A percentile compares a stretch with the other conserved stretches of the same genome.
Conservation (phyloP, 768 basidiomycete genomes). For the Stropharia rugosoannulata region DNA sequence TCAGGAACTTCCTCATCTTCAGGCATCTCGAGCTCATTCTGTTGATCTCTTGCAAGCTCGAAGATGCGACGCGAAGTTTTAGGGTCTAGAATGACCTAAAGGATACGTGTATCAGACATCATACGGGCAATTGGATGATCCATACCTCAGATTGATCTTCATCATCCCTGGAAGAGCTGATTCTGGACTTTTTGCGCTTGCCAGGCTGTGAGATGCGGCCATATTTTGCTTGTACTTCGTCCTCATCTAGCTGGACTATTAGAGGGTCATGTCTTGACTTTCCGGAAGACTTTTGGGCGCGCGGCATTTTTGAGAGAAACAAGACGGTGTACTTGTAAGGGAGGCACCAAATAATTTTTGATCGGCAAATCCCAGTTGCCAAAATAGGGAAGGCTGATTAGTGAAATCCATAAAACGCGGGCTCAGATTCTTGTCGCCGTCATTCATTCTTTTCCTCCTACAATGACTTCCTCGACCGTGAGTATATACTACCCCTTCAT, state of each 20-base stretch:
- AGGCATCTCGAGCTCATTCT: conserved; percentile 77
- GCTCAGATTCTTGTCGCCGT: background rate
- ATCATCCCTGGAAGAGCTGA: conserved; percentile 49
- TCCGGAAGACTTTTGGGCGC: conserved; percentile 46
- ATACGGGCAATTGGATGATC: conserved; percentile 17
- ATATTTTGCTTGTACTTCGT: conserved; percentile 76
- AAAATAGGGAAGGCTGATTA: conserved; percentile 12
- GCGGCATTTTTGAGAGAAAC: conserved; percentile 52
- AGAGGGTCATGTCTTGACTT: conserved; percentile 86
- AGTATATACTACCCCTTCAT: conserved; percentile 1
- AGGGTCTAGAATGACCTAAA: conserved; percentile 70
- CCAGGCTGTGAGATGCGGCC: conserved; percentile 76
- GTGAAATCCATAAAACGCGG: conserved; percentile 7
- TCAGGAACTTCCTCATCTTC: conserved; percentile 50
- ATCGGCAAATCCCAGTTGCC: conserved; percentile 21
- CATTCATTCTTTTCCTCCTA: conserved; percentile 8
- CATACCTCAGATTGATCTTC: conserved; percentile 57
- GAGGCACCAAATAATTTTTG: conserved; percentile 15
- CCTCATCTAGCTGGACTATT: conserved; percentile 78
- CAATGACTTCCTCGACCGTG: conserved; percentile 19
- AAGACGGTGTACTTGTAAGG: conserved; percentile 2
- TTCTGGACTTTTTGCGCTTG: conserved; percentile 64
- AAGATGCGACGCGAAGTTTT: conserved; percentile 87
- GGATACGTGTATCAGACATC: conserved; percentile 4
- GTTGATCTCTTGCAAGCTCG: conserved; percentile 89